These are phyloP conservation scores for Aegle marmelos DNA, from an alignment of 345 rosid genomes.

Conservation along the genomic window DNA sequence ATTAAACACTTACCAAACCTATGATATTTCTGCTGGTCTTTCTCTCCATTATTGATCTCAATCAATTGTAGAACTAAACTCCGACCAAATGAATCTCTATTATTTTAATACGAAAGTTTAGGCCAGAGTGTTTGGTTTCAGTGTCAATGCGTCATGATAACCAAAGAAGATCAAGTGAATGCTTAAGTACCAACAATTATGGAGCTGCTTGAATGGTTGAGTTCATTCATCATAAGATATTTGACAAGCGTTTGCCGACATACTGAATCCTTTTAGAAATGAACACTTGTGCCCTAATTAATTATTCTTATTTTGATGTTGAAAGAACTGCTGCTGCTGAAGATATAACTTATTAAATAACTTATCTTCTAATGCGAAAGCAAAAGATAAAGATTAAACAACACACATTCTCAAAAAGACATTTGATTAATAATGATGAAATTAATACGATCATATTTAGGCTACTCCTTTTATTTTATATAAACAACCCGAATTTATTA, in stretches of 20 bases:
- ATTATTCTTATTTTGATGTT: background rate
- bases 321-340: background rate
- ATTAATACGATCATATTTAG: too few relatives aligned
- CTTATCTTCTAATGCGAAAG: background rate
- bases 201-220: conserved; percentile 8
- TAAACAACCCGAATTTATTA: too few relatives aligned
- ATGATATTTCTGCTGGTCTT: conserved; percentile 9
- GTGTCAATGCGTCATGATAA: conserved; percentile 10
- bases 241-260: conserved; percentile 38
- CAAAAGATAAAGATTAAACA: background rate
- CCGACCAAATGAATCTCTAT: conserved; percentile 42
- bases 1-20: conserved; percentile 22
- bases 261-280: conserved; percentile 8
- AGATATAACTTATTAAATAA: background rate
- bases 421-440: too few relatives aligned
- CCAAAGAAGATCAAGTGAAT: conserved; percentile 19
- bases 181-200: conserved; percentile 14
- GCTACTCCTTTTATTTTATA: too few relatives aligned
- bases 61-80: conserved; percentile 22
- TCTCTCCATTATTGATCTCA: conserved; percentile 16
- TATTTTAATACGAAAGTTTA: conserved; percentile 8
- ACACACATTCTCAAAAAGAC: too few relatives aligned
- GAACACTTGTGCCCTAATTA: conserved; percentile 6
- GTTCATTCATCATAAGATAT: conserved; percentile 30
- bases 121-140: background rate